Evolutionary conservation across 1,284 basidiomycete genomes (phyloP).

Genomic region (Lentinula novae-zelandiae): DNA sequence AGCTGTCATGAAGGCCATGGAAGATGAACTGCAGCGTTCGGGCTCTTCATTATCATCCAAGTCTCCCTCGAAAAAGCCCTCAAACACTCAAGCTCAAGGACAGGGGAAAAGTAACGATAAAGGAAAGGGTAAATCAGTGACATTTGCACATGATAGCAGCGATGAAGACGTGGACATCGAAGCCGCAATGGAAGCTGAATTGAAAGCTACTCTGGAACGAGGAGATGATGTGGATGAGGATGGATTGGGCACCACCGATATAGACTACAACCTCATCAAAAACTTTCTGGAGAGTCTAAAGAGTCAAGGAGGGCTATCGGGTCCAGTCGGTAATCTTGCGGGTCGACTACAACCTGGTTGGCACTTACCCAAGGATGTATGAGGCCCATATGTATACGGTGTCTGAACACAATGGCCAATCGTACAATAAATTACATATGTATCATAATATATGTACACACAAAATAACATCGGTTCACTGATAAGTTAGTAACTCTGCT

Average conservation of each 20-base stretch:
- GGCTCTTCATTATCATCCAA: slow-evolving; percentile 16
- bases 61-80: slow-evolving; percentile 10
- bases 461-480: no score
- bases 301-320: slow-evolving; percentile 80
- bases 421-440: no score
- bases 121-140: slow-evolving; percentile 25
- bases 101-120: slow-evolving; percentile 31
- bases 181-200: slow-evolving; percentile 81
- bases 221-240: slow-evolving; percentile 50
- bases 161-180: slow-evolving; percentile 65
- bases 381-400: slow-evolving; percentile 14
- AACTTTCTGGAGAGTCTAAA: slow-evolving; percentile 95
- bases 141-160: slow-evolving; percentile 30
- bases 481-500: no score
- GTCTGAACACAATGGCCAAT: no score
- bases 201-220: slow-evolving; percentile 61
- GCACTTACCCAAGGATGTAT: slow-evolving; percentile 63
- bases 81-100: slow-evolving; percentile 14
- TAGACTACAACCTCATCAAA: slow-evolving; percentile 89
- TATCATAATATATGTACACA: no score
- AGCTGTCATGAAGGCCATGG: slow-evolving; percentile 92
- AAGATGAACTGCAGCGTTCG: slow-evolving; percentile 65
- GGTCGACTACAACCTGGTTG: slow-evolving; percentile 76
- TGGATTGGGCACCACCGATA: slow-evolving; percentile 35
- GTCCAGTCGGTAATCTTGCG: slow-evolving; percentile 85